Conservation (phyloP, 2,329 filamentous ascomycete species). For the Aureobasidium uvarum region DNA sequence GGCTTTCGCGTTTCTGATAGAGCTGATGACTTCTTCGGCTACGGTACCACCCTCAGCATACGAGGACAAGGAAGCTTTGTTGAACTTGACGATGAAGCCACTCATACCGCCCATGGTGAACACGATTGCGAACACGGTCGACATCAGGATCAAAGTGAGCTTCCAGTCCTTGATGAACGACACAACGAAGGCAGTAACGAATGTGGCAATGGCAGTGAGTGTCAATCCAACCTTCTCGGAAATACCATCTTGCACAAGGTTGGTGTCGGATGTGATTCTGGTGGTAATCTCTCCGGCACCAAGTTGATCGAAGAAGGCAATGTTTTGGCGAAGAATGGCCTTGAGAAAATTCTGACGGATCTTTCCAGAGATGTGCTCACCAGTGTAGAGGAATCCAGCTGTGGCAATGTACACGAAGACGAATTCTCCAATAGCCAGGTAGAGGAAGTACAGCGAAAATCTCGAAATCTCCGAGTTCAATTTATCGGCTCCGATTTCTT, state of each 20-base stretch:
- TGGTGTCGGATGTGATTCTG: conserved; percentile 90
- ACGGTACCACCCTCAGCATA: conserved; percentile 84
- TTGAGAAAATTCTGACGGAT: conserved; percentile 75
- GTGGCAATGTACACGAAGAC: conserved; percentile 74
- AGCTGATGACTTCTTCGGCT: conserved; percentile 92
- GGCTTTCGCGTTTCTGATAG: conserved; percentile 85
- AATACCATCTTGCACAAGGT: conserved; percentile 88
- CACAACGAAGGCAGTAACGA: conserved; percentile 85
- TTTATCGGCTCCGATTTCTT: conserved; percentile 47
- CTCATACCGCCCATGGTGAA: conserved; percentile 72
- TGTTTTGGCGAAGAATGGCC: conserved; percentile 82
- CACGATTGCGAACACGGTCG: conserved; percentile 77
- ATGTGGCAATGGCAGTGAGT: conserved; percentile 72
- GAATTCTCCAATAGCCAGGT: conserved; percentile 79
- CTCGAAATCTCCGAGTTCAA: conserved; percentile 62
- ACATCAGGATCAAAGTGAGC: conserved; percentile 80
- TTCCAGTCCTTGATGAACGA: conserved; percentile 93
- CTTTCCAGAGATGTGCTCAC: conserved; percentile 49
- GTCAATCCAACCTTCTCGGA: conserved; percentile 85
- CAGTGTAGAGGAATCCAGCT: conserved; percentile 76
- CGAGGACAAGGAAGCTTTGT: conserved; percentile 71
- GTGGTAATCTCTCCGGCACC: conserved; percentile 93
- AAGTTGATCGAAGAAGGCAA: conserved; percentile 89
- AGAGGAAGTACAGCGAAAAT: conserved; percentile 79
- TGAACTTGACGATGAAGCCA: conserved; percentile 74